A percentile compares a stretch with the other conserved stretches of the same genome.
Conservation (phyloP, 768 basidiomycete species). For the Tylopilus vinaceipallidus region DNA sequence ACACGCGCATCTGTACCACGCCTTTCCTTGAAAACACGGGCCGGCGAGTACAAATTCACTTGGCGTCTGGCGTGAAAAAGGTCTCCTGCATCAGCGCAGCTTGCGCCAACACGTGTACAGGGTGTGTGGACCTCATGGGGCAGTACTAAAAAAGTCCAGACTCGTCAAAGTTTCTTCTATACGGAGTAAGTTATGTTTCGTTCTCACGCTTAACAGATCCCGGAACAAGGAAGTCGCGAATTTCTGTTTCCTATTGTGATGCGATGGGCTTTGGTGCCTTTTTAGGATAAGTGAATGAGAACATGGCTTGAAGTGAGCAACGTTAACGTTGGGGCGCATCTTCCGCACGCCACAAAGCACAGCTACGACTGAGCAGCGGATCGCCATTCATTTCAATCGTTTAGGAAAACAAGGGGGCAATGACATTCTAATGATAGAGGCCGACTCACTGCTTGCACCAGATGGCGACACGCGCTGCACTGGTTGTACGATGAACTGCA, state of each 20-base stretch:
- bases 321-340: background rate
- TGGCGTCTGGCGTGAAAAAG: background rate
- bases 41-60: slow-evolving; percentile 2
- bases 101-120: slow-evolving; percentile 6
- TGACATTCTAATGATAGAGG: too few species aligned
- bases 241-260: slow-evolving; percentile 17
- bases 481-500: background rate
- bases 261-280: slow-evolving; percentile 4
- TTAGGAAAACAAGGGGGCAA: too few species aligned
- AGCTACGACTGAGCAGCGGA: slow-evolving; percentile 1
- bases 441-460: too few species aligned
- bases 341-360: slow-evolving; percentile 26
- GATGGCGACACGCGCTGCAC: too few species aligned
- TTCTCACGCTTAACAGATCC: slow-evolving; percentile 15
- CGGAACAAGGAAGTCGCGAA: slow-evolving; percentile 24
- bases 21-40: background rate
- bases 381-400: background rate
- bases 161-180: slow-evolving; percentile 2
- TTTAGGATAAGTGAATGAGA: slow-evolving; percentile 6
- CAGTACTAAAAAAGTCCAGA: background rate
- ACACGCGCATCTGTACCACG: too few species aligned
- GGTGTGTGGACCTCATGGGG: slow-evolving; percentile 19
- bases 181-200: background rate
- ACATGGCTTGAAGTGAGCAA: background rate
- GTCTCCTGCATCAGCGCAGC: background rate